Base-by-base conservation (phyloP, 208 protist species). In the Trypanosoma melophagium region DNA sequence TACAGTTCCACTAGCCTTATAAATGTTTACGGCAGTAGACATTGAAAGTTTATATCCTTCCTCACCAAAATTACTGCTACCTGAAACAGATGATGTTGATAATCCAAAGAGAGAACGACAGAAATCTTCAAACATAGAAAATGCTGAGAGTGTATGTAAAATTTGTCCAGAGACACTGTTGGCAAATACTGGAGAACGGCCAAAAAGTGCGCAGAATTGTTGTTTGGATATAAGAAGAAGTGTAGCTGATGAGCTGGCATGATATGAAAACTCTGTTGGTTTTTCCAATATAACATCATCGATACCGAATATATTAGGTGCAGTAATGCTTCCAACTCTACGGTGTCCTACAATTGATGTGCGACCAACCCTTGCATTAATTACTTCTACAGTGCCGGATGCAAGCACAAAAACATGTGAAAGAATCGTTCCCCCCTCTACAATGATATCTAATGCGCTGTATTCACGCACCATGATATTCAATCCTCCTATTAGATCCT, bases 391-490 rank as follows among this genome's bases (percentile, higher is more conserved):
- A 0, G 83, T 90, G 42, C 88, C 88, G 3, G 85, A 92, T 3
- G 83, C 88, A 8, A 94, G 58, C 8, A 94, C 85, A 70, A 89
- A 94, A 19, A 94, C 79, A 60, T 94, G 86, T 74, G 88, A 71
- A 21, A 94, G 75, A 14, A 77, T 52, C 47, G 63, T 59, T 0
- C 88, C 85, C 42, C 92, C 85, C 49, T 91, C 85, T 41, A 92
- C 81, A 64, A 94, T 82, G 60, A 89, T 77, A 64, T 94, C 80
- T 78, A 94, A 85, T 47, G 76, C 78, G n/a, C 87, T 82, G 65
- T 94, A 94, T 70, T 94, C 87, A 31, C 87, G 80, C 12, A 94
- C 71, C 79, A 90, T 90, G 40, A 94, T 74, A 21, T 87, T 69
- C 3, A 94, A 74, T 7, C 70, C 57, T 7, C 62, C 60, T 19